A percentile compares a stretch with the other conserved stretches of the same genome.
phyloP scores from a whole-genome alignment of 371 early-diverging fungal species.

The Lichtheimia ornata region DNA sequence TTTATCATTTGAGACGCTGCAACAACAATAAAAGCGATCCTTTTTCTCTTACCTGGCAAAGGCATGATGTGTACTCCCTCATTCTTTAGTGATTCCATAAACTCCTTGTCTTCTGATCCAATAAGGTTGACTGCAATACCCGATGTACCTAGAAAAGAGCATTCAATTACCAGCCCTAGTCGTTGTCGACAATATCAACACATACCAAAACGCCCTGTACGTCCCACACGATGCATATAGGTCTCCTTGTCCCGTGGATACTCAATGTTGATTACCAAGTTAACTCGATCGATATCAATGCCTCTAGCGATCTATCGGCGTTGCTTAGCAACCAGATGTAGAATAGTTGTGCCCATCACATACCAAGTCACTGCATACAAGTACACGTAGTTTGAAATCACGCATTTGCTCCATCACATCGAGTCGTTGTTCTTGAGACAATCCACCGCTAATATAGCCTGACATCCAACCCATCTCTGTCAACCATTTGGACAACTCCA shows the following conservation, averaged over 20 bases:
- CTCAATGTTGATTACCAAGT: conserved; percentile 97
- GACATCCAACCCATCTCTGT: conserved; percentile 63
- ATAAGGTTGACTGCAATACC: conserved; percentile 47
- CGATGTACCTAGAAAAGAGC: conserved; percentile 35
- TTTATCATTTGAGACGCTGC: not conserved
- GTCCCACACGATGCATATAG: conserved; percentile 99
- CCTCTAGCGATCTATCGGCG: conserved; percentile 83
- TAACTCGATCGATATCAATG: conserved; percentile 97
- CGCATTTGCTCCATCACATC: conserved; percentile 66
- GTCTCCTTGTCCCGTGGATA: conserved; percentile 90
- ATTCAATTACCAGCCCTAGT: not conserved
- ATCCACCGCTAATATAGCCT: conserved; percentile 52
- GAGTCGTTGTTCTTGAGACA: conserved; percentile 62
- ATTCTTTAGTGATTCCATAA: conserved; percentile 22
- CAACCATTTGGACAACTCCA: conserved; percentile 55
- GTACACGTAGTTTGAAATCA: conserved; percentile 65
- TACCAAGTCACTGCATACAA: conserved; percentile 81
- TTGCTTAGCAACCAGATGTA: not conserved
- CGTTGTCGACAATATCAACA: not conserved
- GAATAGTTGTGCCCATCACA: not conserved
- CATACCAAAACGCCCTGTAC: conserved; percentile 97
- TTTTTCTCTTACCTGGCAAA: conserved; percentile 32
- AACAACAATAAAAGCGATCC: too few species aligned
- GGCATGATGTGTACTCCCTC: conserved; percentile 21
- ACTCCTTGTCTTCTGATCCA: conserved; percentile 30